A percentile compares a stretch with the other conserved stretches of the same genome.
These are phyloP conservation scores for Penicillium argentinense DNA, from an alignment of 495 filamentous ascomycete species.

Conservation along the genomic window DNA sequence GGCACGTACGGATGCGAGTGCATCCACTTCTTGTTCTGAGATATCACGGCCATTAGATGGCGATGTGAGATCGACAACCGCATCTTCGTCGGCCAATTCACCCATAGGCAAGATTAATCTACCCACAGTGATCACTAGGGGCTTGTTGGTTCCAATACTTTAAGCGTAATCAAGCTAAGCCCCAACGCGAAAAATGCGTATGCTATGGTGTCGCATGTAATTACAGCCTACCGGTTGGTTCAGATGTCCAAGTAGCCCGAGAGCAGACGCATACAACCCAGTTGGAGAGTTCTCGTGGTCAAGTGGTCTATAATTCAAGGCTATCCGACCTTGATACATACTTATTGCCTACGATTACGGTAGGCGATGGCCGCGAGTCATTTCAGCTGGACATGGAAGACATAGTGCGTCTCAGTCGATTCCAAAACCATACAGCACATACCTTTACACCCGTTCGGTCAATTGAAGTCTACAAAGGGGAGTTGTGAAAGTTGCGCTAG, in stretches of 20 bases:
- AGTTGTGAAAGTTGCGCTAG: conserved; percentile 12
- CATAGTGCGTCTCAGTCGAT: conserved; percentile 28
- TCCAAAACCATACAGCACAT: conserved; percentile 27
- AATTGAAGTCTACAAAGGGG: conserved; percentile 12
- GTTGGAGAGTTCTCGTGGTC: conserved; percentile 4
- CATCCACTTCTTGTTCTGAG: conserved; percentile 27
- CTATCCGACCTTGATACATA: background rate
- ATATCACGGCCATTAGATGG: conserved; percentile 23
- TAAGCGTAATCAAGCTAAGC: conserved; percentile 42
- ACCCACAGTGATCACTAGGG: conserved; percentile 45
- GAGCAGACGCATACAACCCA: conserved; percentile 3
- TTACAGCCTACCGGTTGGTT: conserved; percentile 19
- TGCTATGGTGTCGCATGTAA: conserved; percentile 39
- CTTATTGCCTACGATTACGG: background rate
- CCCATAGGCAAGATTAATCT: conserved; percentile 36
- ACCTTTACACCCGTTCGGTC: conserved; percentile 23
- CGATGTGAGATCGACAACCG: conserved; percentile 8
- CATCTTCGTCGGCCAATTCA: conserved; percentile 33
- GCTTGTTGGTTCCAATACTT: conserved; percentile 23
- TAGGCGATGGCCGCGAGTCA: conserved; percentile 17
- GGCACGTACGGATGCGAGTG: conserved; percentile 32
- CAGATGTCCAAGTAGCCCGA: conserved; percentile 30
- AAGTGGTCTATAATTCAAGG: conserved; percentile 7
- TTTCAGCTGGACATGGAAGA: conserved; percentile 25
- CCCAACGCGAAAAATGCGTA: conserved; percentile 35